Evolutionary conservation across 179 eudicot species (phyloP).

Genomic region (Spergularia azorica): DNA sequence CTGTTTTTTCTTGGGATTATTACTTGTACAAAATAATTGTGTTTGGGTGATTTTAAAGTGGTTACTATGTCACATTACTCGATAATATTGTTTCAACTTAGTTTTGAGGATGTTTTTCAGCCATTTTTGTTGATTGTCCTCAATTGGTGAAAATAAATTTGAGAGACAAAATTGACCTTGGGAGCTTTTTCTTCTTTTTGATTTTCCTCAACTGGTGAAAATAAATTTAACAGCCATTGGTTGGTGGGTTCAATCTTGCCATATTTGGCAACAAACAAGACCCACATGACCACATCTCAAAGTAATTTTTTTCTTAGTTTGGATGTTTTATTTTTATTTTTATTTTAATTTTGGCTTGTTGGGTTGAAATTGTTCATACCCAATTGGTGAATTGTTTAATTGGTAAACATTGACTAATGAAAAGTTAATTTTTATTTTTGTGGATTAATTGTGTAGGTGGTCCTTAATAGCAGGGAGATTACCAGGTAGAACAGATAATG

Average conservation of each 20-base stretch:
- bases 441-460: conserved; percentile 51
- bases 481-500: conserved; percentile 23
- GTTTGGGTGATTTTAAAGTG: neutral
- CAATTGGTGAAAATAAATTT: neutral
- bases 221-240: neutral
- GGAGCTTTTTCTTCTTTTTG: too few relatives aligned
- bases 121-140: conserved; percentile 1
- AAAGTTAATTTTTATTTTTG: conserved; percentile 30
- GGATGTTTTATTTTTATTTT: neutral
- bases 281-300: neutral
- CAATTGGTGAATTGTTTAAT: conserved; percentile 1
- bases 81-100: neutral
- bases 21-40: neutral
- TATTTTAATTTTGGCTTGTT: too few relatives aligned
- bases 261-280: neutral
- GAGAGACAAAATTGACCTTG: neutral
- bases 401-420: conserved; percentile 1
- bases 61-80: neutral
- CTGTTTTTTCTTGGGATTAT: too few relatives aligned
- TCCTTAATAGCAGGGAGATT: conserved; percentile 19
- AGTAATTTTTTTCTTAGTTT: neutral
- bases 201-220: too few relatives aligned
- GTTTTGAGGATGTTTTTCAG: neutral
- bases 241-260: neutral
- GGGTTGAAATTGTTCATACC: neutral